These are phyloP conservation scores for Hansenula lynferdii DNA, from an alignment of 1,139 yeast genomes.

Conservation along the genomic window DNA sequence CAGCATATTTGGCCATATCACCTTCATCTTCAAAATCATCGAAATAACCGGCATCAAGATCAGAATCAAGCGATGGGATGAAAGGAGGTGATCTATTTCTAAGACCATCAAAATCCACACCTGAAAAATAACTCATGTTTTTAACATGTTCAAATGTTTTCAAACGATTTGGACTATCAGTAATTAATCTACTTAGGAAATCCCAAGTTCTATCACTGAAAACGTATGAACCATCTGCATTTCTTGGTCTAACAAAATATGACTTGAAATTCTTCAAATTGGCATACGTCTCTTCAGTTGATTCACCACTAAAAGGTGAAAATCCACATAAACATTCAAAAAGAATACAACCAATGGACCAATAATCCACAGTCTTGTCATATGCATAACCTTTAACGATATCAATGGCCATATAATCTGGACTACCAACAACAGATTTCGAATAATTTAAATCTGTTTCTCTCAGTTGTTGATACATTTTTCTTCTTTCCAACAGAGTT, in stretches of 20 bases:
- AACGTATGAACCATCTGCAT: constrained; percentile 86
- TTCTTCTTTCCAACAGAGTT: constrained; percentile 84
- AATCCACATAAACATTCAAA: constrained; percentile 92
- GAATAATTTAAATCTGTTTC: constrained; percentile 70
- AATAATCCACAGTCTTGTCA: constrained; percentile 95
- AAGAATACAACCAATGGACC: constrained; percentile 96
- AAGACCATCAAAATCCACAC: constrained; percentile 71
- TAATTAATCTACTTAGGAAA: constrained; percentile 70
- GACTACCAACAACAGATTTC: constrained; percentile 94
- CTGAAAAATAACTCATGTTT: constrained; percentile 76
- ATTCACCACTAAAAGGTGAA: constrained; percentile 94
- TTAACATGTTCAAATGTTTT: constrained; percentile 78
- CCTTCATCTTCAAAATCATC: constrained; percentile 96
- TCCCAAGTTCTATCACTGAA: constrained; percentile 98
- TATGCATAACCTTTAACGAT: constrained; percentile 84
- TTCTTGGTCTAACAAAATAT: constrained; percentile 83
- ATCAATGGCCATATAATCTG: constrained; percentile 98
- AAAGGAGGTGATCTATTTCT: constrained; percentile 83
- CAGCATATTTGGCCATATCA: constrained; percentile 97
- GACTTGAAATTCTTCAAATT: constrained; percentile 93
- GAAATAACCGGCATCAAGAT: constrained; percentile 97
- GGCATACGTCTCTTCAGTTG: constrained; percentile 91
- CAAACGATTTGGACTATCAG: constrained; percentile 72
- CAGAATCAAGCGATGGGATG: constrained; percentile 93
- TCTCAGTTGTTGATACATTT: constrained; percentile 73